Evolutionary conservation across 2,329 filamentous ascomycete genomes (phyloP).

Genomic region (Colletotrichum tabaci): DNA sequence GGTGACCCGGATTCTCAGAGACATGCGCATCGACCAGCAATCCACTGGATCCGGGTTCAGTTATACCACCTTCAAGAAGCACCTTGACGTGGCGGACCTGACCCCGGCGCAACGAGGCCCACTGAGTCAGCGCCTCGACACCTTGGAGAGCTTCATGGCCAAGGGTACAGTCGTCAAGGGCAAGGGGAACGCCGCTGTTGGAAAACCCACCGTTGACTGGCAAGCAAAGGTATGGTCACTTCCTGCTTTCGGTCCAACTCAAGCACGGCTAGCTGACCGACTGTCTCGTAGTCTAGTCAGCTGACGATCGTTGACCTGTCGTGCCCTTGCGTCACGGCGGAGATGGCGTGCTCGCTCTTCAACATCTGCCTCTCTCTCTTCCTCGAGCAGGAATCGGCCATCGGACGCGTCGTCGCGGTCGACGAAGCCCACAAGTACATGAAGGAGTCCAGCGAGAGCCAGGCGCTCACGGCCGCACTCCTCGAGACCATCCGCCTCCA

Average conservation of each 20-base stretch:
- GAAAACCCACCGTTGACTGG: slow-evolving; percentile 45
- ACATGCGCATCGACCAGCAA: slow-evolving; percentile 66
- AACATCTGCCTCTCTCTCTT: slow-evolving; percentile 79
- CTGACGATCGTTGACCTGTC: slow-evolving; percentile 81
- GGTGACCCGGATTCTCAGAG: slow-evolving; percentile 68
- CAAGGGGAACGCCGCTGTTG: slow-evolving; percentile 8
- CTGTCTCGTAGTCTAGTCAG: slow-evolving; percentile 56
- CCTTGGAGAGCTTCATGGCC: slow-evolving; percentile 63
- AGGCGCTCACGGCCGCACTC: slow-evolving; percentile 73
- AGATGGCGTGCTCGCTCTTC: slow-evolving; percentile 80
- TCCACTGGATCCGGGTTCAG: slow-evolving; percentile 56
- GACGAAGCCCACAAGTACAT: slow-evolving; percentile 88
- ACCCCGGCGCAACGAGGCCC: slow-evolving; percentile 65
- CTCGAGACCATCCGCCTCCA: slow-evolving; percentile 78
- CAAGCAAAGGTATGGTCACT: slow-evolving; percentile 44
- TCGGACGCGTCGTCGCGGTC: slow-evolving; percentile 76
- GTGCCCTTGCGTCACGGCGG: slow-evolving; percentile 77
- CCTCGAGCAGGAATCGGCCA: slow-evolving; percentile 64
- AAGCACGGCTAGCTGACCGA: background rate
- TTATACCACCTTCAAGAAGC: slow-evolving; percentile 63
- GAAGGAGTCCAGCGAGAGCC: slow-evolving; percentile 68
- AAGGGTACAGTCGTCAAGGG: background rate
- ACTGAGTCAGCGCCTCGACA: slow-evolving; percentile 72
- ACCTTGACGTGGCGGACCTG: slow-evolving; percentile 57
- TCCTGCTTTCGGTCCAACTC: no score